phyloP scores from a whole-genome alignment of 192 early-diverging fungal genomes.

The Chytriomyces sp. region DNA sequence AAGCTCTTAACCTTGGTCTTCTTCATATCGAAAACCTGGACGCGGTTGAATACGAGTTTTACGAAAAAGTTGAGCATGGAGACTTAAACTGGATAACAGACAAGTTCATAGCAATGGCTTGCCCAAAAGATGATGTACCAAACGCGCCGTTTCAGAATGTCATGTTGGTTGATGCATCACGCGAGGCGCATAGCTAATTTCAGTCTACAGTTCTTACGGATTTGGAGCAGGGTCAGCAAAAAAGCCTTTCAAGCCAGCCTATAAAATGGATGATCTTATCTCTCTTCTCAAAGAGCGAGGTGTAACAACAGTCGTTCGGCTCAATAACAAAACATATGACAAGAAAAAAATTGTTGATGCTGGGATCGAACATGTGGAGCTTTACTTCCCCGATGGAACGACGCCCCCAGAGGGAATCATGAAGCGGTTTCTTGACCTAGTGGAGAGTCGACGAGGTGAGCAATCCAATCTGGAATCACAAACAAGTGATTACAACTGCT shows the following conservation, averaged over 20 bases:
- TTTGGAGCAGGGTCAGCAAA: slow-evolving; percentile 10
- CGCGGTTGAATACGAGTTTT: slow-evolving; percentile 71
- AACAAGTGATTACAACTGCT: background rate
- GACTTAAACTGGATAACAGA: slow-evolving; percentile 76
- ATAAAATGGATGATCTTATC: slow-evolving; percentile 55
- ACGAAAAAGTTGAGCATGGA: slow-evolving; percentile 69
- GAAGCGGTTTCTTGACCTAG: slow-evolving; percentile 65
- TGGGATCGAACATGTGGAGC: slow-evolving; percentile 66
- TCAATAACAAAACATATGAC: slow-evolving; percentile 72
- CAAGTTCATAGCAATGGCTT: slow-evolving; percentile 72
- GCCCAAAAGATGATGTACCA: slow-evolving; percentile 57
- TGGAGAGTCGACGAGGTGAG: slow-evolving; percentile 55
- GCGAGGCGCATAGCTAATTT: background rate
- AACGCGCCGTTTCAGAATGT: background rate
- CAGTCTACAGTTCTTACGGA: background rate
- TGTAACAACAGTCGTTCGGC: slow-evolving; percentile 57
- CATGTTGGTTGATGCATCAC: background rate
- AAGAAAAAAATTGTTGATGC: slow-evolving; percentile 52
- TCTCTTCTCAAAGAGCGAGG: slow-evolving; percentile 52
- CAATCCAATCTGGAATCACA: background rate
- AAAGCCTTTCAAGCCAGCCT: slow-evolving; percentile 42
- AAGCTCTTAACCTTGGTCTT: slow-evolving; percentile 59
- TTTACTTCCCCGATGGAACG: slow-evolving; percentile 72
- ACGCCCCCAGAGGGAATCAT: slow-evolving; percentile 68
- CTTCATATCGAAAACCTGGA: slow-evolving; percentile 63